Percentiles rank a stretch among this genome's conserved stretches.
Evolutionary conservation across 2,329 filamentous ascomycete species (phyloP).

Genomic region (Scolecobasidium constrictum): DNA sequence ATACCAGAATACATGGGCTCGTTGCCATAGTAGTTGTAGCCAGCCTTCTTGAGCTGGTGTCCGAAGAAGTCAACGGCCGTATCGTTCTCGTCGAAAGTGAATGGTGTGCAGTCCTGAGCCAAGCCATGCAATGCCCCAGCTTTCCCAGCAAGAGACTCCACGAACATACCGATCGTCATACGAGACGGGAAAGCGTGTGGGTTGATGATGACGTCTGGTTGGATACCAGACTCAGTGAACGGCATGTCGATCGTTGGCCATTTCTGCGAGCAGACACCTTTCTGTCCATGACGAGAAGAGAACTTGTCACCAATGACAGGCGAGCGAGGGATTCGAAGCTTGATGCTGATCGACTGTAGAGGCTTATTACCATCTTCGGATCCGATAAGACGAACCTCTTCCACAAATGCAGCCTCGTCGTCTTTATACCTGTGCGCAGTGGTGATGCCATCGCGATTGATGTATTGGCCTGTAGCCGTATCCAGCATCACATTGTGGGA

Average conservation of each 20-base stretch:
- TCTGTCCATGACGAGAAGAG: slow-evolving; percentile 95
- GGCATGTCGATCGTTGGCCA: slow-evolving; percentile 94
- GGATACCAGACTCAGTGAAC: slow-evolving; percentile 91
- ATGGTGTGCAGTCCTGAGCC: slow-evolving; percentile 93
- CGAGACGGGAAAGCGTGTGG: slow-evolving; percentile 97
- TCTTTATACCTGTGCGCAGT: slow-evolving; percentile 95
- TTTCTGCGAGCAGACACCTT: slow-evolving; percentile 92
- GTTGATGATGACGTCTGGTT: slow-evolving; percentile 97
- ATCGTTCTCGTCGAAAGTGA: slow-evolving; percentile 85
- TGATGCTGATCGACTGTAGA: slow-evolving; percentile 80
- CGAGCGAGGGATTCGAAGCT: slow-evolving; percentile 79
- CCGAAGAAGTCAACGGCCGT: slow-evolving; percentile 93
- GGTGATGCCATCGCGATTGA: slow-evolving; percentile 78
- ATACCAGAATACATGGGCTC: slow-evolving; percentile 98
- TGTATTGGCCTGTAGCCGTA: slow-evolving; percentile 56
- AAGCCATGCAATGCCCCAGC: slow-evolving; percentile 86
- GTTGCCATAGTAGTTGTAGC: slow-evolving; percentile 97
- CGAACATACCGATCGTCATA: slow-evolving; percentile 99
- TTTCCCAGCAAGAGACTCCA: slow-evolving; percentile 94
- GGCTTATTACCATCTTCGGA: slow-evolving; percentile 74
- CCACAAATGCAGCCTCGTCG: slow-evolving; percentile 73
- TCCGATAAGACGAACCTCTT: slow-evolving; percentile 86
- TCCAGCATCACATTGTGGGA: slow-evolving; percentile 83
- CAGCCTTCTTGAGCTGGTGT: slow-evolving; percentile 86
- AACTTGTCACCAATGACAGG: slow-evolving; percentile 98